phyloP scores from a whole-genome alignment of 257 asterid species.

The Haberlea rhodopensis region DNA sequence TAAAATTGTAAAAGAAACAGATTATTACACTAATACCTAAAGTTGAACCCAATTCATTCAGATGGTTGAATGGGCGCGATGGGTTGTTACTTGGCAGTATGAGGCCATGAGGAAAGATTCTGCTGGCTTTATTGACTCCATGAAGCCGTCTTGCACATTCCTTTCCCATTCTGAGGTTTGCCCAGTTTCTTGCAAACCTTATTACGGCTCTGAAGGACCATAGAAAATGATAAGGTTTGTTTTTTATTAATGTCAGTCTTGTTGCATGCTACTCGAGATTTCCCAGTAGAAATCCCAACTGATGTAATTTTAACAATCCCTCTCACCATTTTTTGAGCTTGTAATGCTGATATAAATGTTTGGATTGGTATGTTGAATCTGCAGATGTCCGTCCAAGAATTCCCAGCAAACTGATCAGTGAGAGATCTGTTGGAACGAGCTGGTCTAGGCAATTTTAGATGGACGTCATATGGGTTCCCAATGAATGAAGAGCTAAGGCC shows the following conservation, averaged over 20 bases:
- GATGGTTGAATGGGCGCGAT: conserved; percentile 99
- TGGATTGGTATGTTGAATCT: conserved; percentile 12
- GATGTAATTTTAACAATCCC: no score
- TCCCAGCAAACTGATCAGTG: conserved; percentile 67
- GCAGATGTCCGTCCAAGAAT: conserved; percentile 99
- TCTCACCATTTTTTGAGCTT: no score
- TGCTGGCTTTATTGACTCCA: conserved; percentile 45
- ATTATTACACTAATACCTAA: no score
- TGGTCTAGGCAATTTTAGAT: conserved; percentile 59
- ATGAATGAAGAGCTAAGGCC: conserved; percentile 88
- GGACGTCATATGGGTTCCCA: conserved; percentile 59
- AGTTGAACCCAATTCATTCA: no score
- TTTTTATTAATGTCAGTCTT: background rate
- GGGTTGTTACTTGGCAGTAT: conserved; percentile 96
- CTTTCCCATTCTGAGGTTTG: conserved; percentile 77
- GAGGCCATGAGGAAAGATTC: conserved; percentile 73
- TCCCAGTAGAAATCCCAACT: no score
- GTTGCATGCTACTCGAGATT: no score
- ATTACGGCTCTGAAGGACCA: conserved; percentile 75
- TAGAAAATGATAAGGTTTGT: conserved; percentile 88
- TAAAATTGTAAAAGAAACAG: no score
- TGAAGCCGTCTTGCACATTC: conserved; percentile 69
- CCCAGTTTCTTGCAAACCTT: conserved; percentile 70
- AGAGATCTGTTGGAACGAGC: conserved; percentile 66
- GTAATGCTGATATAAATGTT: conserved; percentile 10